Conservation (phyloP, 2,329 filamentous ascomycete genomes). For the Aspergillus puulaauensis region DNA sequence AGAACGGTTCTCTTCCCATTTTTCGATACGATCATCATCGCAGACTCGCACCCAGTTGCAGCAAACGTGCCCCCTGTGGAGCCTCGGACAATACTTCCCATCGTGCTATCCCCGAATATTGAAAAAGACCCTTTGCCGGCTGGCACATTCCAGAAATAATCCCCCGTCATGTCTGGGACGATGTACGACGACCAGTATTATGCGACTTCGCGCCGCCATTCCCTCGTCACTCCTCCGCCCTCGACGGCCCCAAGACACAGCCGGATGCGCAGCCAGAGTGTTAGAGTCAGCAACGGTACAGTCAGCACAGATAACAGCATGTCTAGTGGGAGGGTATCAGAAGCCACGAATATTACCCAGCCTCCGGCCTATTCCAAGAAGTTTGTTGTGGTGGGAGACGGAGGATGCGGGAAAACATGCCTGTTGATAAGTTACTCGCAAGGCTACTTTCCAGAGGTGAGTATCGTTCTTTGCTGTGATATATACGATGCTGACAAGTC, state of each 20-base stretch:
- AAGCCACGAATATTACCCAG: constrained; percentile 82
- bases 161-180: constrained; percentile 31
- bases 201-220: constrained; percentile 60
- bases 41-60: constrained; percentile 5
- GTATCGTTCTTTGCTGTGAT: constrained; percentile 19
- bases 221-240: constrained; percentile 44
- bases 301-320: constrained; percentile 81
- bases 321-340: constrained; percentile 70
- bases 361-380: constrained; percentile 96
- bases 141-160: constrained; percentile 22
- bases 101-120: constrained; percentile 14
- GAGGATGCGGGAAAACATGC: constrained; percentile 98
- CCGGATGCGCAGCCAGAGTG: constrained; percentile 54
- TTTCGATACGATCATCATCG: background rate
- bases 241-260: constrained; percentile 44
- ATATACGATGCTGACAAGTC: constrained; percentile 4
- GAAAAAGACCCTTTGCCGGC: constrained; percentile 10
- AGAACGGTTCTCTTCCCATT: background rate
- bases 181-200: constrained; percentile 47
- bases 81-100: constrained; percentile 17
- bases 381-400: constrained; percentile 97
- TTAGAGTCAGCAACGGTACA: constrained; percentile 82
- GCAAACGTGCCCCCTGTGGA: constrained; percentile 18
- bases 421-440: constrained; percentile 98
- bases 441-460: constrained; percentile 97